These are phyloP conservation scores for Aspergillus costaricaensis DNA, from an alignment of 2,329 filamentous ascomycete species.

Conservation along the genomic window DNA sequence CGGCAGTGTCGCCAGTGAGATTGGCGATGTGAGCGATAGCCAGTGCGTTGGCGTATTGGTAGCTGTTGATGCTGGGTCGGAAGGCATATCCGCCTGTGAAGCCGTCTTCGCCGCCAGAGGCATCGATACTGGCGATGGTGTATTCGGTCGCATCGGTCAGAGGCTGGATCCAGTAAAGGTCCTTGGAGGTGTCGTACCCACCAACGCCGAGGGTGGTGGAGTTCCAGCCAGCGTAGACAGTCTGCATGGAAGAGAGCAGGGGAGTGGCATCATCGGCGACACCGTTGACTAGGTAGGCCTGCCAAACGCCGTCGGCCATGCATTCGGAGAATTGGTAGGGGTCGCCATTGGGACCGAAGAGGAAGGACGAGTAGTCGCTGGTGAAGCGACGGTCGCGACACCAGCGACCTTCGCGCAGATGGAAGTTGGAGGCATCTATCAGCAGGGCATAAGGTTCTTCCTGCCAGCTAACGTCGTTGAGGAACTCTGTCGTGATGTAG, in stretches of 20 bases:
- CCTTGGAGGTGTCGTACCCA: conserved; percentile 42
- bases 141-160: conserved; percentile 50
- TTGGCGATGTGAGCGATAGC: conserved; percentile 45
- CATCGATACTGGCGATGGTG: conserved; percentile 49
- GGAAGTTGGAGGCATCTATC: conserved; percentile 49
- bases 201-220: conserved; percentile 44
- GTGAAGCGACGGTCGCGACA: conserved; percentile 47
- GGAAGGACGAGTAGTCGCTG: conserved; percentile 47
- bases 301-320: conserved; percentile 44
- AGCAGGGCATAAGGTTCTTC: conserved; percentile 45
- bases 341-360: conserved; percentile 42
- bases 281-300: conserved; percentile 47
- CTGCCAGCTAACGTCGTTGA: conserved; percentile 47
- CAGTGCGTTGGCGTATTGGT: conserved; percentile 47
- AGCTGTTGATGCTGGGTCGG: conserved; percentile 49
- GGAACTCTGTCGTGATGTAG: conserved; percentile 50
- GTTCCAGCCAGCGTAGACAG: conserved; percentile 23
- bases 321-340: conserved; percentile 49
- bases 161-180: conserved; percentile 47
- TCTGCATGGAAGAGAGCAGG: conserved; percentile 31
- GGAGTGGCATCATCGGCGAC: conserved; percentile 34
- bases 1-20: conserved; percentile 27
- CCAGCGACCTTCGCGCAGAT: conserved; percentile 50
- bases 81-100: conserved; percentile 46
- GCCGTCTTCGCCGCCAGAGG: conserved; percentile 38